Evolutionary conservation across 768 basidiomycete species (phyloP).

Genomic region (Leccinellum rugosiceps): DNA sequence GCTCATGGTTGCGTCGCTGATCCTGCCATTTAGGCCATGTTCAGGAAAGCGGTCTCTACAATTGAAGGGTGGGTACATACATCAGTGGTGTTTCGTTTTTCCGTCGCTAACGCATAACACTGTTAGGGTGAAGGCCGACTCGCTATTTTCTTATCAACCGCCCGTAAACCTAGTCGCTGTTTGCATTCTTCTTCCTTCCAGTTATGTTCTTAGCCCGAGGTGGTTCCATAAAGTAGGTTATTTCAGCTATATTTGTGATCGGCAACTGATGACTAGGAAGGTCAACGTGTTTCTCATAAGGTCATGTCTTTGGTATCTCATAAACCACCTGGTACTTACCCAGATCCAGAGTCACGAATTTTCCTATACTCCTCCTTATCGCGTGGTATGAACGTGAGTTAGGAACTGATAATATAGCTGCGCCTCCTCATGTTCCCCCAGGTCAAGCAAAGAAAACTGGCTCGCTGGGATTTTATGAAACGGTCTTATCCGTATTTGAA

Average conservation of each 20-base stretch:
- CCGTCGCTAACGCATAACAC: slow-evolving; percentile 12
- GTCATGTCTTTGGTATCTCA: slow-evolving; percentile 30
- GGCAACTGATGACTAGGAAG: slow-evolving; percentile 35
- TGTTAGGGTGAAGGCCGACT: slow-evolving; percentile 79
- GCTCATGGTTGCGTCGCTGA: not conserved
- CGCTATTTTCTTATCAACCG: slow-evolving; percentile 90
- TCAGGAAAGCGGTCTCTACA: slow-evolving; percentile 88
- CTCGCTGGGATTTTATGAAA: slow-evolving; percentile 69
- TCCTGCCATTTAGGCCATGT: slow-evolving; percentile 69
- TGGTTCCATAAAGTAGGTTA: slow-evolving; percentile 92
- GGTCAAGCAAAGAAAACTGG: slow-evolving; percentile 65
- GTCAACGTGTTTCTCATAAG: slow-evolving; percentile 88
- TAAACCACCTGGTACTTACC: not conserved
- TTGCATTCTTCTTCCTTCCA: slow-evolving; percentile 81
- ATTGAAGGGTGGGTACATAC: slow-evolving; percentile 94
- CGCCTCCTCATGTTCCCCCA: slow-evolving; percentile 6
- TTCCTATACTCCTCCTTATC: slow-evolving; percentile 78
- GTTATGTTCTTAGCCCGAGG: slow-evolving; percentile 82
- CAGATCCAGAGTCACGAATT: slow-evolving; percentile 62
- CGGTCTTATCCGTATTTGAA: slow-evolving; percentile 63
- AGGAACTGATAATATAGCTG: not conserved
- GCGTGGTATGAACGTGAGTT: slow-evolving; percentile 74
- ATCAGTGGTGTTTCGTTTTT: slow-evolving; percentile 3
- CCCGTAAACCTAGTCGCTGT: slow-evolving; percentile 90
- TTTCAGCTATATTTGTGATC: slow-evolving; percentile 1